phyloP scores from a whole-genome alignment of 305 asterid species.

The Petunia hybrid region DNA sequence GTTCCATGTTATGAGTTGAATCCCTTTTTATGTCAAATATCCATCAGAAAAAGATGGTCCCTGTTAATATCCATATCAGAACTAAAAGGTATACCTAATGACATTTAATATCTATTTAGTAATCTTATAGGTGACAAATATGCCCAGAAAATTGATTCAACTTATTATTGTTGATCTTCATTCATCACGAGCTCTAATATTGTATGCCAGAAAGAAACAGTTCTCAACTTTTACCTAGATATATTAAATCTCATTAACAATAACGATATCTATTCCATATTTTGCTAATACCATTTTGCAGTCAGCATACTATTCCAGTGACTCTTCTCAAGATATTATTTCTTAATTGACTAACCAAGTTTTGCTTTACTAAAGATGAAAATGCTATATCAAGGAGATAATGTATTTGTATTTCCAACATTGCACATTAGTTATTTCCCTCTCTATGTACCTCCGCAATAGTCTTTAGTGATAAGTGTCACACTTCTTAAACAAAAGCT shows the following conservation, averaged over 20 bases:
- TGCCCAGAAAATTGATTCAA: slow-evolving; percentile 26
- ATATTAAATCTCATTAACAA: slow-evolving; percentile 22
- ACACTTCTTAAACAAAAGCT: not conserved
- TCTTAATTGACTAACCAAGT: slow-evolving; percentile 22
- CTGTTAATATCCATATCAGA: slow-evolving; percentile 15
- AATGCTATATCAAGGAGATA: not conserved
- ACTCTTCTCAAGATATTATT: slow-evolving; percentile 3
- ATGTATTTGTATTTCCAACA: slow-evolving; percentile 1
- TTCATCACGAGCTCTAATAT: not conserved
- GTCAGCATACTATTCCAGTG: slow-evolving; percentile 26
- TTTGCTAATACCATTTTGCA: slow-evolving; percentile 25
- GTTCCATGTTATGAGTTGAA: slow-evolving; percentile 19
- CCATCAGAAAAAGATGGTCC: slow-evolving; percentile 2
- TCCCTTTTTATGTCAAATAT: slow-evolving; percentile 10
- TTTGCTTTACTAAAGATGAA: not conserved
- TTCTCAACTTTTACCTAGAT: slow-evolving; percentile 26
- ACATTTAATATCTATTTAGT: slow-evolving; percentile 17
- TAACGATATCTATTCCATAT: not conserved
- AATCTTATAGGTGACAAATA: slow-evolving; percentile 28
- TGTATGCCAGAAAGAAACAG: slow-evolving; percentile 19
- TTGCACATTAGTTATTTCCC: not conserved
- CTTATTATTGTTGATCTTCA: not conserved
- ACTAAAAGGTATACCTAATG: not conserved
- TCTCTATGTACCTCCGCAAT: not conserved
- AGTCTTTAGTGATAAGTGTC: not conserved